Conservation (phyloP, 2,329 filamentous ascomycete genomes). For the Blastomyces parvus region DNA sequence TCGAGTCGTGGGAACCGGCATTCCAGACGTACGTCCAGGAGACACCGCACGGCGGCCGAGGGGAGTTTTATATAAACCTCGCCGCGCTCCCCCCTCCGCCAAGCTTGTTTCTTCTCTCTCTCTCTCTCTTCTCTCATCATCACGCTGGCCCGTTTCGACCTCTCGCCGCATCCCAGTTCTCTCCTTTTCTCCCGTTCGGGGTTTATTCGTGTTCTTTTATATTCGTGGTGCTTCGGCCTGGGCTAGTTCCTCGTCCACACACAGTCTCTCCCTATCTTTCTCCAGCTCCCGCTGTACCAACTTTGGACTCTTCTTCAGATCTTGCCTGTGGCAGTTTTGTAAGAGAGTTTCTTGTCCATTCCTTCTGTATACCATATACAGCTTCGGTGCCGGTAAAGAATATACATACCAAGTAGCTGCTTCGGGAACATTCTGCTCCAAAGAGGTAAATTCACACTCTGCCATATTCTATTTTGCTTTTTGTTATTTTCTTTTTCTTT, state of each 20-base stretch:
- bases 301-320: not conserved
- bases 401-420: not conserved
- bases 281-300: constrained; percentile 8
- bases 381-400: not conserved
- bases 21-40: too few species aligned
- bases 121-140: constrained; percentile 16
- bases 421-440: not conserved
- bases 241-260: constrained; percentile 29
- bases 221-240: constrained; percentile 20
- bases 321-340: constrained; percentile 4
- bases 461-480: too few species aligned
- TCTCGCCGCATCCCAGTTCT: constrained; percentile 5
- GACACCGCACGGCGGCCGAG: too few species aligned
- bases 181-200: constrained; percentile 18
- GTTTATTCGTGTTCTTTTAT: constrained; percentile 16
- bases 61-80: constrained; percentile 6
- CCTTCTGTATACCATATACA: not conserved
- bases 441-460: not conserved
- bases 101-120: constrained; percentile 10
- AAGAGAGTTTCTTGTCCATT: not conserved
- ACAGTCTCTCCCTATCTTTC: constrained; percentile 21
- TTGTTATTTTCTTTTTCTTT: not conserved
- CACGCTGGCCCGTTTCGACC: constrained; percentile 21
- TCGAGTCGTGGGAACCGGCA: too few species aligned
- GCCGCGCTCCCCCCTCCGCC: not conserved